Evolutionary conservation across 2,329 filamentous ascomycete species (phyloP).

Genomic region (Colletotrichum falcatum): DNA sequence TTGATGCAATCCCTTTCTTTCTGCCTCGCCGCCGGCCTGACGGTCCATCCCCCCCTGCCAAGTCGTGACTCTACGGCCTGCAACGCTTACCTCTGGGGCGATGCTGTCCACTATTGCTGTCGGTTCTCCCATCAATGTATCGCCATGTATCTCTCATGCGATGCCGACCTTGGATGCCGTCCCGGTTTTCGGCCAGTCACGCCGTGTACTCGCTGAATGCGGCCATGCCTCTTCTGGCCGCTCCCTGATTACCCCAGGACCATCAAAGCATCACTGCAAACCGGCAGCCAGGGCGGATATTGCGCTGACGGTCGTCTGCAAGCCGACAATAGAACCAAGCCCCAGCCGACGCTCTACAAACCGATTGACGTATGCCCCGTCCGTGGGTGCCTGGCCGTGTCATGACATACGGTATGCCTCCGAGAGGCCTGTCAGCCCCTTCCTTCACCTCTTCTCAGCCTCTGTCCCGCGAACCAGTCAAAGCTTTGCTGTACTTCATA

Average conservation of each 20-base stretch:
- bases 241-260: conserved; percentile 23
- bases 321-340: conserved; percentile 23
- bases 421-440: conserved; percentile 32
- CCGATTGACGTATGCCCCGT: conserved; percentile 14
- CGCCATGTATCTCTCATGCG: background rate
- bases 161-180: background rate
- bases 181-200: conserved; percentile 15
- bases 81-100: conserved; percentile 11
- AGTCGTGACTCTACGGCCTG: background rate
- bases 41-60: conserved; percentile 7
- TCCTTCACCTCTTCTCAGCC: conserved; percentile 37
- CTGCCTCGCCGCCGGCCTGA: background rate
- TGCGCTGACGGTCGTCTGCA: conserved; percentile 28
- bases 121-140: background rate
- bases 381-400: conserved; percentile 19
- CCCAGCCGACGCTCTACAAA: conserved; percentile 12
- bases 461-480: conserved; percentile 22
- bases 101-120: background rate
- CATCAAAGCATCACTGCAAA: conserved; percentile 17
- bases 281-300: conserved; percentile 11
- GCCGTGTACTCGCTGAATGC: background rate
- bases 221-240: conserved; percentile 24
- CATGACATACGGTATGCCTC: conserved; percentile 13
- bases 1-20: background rate
- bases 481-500: conserved; percentile 8